Base-by-base conservation (phyloP, 2,329 filamentous ascomycete genomes). In the Neonectria coccinea region DNA sequence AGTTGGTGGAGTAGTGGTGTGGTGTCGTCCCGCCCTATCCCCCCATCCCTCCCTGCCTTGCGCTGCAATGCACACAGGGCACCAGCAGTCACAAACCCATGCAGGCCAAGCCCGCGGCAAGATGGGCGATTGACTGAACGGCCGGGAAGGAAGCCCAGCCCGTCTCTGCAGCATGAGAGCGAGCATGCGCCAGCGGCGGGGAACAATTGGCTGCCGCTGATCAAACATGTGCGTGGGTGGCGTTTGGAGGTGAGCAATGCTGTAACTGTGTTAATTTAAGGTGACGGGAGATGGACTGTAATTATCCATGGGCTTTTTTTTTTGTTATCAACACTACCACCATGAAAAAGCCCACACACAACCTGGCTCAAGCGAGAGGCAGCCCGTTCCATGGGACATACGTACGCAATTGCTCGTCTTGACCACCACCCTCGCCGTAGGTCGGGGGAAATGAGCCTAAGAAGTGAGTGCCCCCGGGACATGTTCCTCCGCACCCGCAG, bases 81-180 rank as follows among this genome's bases (percentile, higher is more conserved):
- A 56, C 27, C 29, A 58, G n/a, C 29, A 58, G n/a, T 25, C 27
- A 47, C 44, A 50, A 48, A 39, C 59, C 56, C 55, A 64, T 72
- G 70, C 68, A 73, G 56, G 70, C 68, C 70, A 73, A 73, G 70
- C 58, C 64, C 64, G 56, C 61, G 68, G 57, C 52, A 33, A 56
- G 53, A 56, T 53, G 29, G 62, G 67, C 60, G 69, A 71, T 70
- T 25, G 5, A 6, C 25, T 63, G 51, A 56, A 63, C 69, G 62
- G 45, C 59, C 18, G 54, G 51, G 51, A 53, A 41, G 22, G 50
- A 42, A 18, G 20, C n/a, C 25, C 25, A 22, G 27, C 25, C 25
- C 25, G 10, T 16, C 33, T 36, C 39, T 33, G 31, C 53, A 44
- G 10, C 39, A 52, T 64, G 61, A 29, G 64, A 66, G 65, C 69